These are phyloP conservation scores for Solanum virginianum DNA, from an alignment of 257 asterid species.

Conservation along the genomic window DNA sequence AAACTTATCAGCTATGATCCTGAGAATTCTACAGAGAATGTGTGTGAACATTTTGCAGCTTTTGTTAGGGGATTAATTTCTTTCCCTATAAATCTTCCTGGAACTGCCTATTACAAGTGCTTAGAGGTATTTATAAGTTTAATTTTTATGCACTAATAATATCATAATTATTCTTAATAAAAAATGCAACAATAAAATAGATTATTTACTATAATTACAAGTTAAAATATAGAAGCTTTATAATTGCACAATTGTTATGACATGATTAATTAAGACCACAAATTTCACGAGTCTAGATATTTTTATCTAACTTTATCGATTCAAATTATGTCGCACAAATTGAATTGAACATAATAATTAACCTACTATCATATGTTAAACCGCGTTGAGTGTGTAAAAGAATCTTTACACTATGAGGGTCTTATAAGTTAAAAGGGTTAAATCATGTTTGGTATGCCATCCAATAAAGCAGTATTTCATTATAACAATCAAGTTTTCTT, in stretches of 20 bases:
- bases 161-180: not conserved
- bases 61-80: constrained; percentile 73
- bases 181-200: not conserved
- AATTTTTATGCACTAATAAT: not conserved
- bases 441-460: not conserved
- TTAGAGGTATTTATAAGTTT: constrained; percentile 31
- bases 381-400: not conserved
- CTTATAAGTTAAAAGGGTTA: not conserved
- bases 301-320: not conserved
- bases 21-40: constrained; percentile 43
- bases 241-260: not conserved
- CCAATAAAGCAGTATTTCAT: too few species aligned
- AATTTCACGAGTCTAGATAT: not conserved
- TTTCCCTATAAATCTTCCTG: constrained; percentile 79
- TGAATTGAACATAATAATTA: not conserved
- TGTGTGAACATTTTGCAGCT: constrained; percentile 56
- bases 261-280: not conserved
- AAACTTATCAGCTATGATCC: constrained; percentile 67
- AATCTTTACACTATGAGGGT: not conserved
- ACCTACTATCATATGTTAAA: not conserved
- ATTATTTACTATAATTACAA: too few species aligned
- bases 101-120: constrained; percentile 78
- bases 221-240: too few species aligned
- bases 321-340: not conserved
- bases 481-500: too few species aligned